Evolutionary conservation across 2,329 filamentous ascomycete species (phyloP), one percentile per base, ranked within the genome.

Genomic region (Talaromyces sp.): DNA sequence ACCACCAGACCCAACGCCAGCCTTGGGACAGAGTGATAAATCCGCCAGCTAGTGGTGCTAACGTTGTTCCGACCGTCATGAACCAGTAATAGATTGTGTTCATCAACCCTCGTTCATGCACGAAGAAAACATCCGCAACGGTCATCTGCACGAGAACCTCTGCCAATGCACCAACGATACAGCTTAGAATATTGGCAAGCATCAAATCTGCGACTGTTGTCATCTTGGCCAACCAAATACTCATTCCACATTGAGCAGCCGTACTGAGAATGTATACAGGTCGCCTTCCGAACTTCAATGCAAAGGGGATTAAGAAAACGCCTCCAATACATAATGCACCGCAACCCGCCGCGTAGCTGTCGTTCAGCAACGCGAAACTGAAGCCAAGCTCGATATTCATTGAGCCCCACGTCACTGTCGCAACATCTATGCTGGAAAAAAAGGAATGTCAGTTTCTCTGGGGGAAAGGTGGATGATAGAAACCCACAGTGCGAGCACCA

Each of bases 1-100:
- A 80, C 77, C 77, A 80, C 71, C 72, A 81, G 1, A 75, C 69
- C 77, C 77, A 82, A 11, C 78, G 67, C 80, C 80, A 83, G 0
- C 77, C 78, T 57, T 77, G 71, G 1, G 64, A 62, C 0, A 65
- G 60, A 0, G 72, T 71, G n/a, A 77, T 61, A 36, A 59, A 70
- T 2, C 68, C 69, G 1, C 62, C 63, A 1, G 57, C 58, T 11
- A 76, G 64, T 0, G 75, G 70, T 0, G 68, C 71, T 1, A 81
- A 63, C 6, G 68, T 75, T 1, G 67, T 63, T 14, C 68, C 65
- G 42, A 69, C 49, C 4, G 53, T 53, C 44, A 46, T 49, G n/a
- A 56, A 36, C 53, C 69, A 75, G 51, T 77, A 65, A 53, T 78
- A 82, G 10, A 79, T 69, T 0, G 66, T 68, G 52, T 82, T 83